A percentile compares a stretch with the other conserved stretches of the same genome.
These are phyloP conservation scores for Fusarium aywerte DNA, from an alignment of 2,329 filamentous ascomycete genomes.

Conservation along the genomic window DNA sequence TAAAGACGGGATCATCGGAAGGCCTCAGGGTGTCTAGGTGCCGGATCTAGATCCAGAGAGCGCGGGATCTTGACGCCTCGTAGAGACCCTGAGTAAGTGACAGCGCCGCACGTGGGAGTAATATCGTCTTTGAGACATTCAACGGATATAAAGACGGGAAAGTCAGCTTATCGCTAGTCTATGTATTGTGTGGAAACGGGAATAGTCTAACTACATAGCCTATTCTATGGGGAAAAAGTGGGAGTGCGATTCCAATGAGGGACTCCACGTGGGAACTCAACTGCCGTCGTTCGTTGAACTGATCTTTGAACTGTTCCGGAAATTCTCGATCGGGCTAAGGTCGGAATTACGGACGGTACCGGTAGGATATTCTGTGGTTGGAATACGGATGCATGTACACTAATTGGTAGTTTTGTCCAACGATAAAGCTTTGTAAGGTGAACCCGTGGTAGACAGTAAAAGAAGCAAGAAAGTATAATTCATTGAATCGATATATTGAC, in stretches of 20 bases:
- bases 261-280: slow-evolving; percentile 40
- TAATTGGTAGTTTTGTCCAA: background rate
- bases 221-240: slow-evolving; percentile 23
- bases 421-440: background rate
- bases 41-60: slow-evolving; percentile 10
- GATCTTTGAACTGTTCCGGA: background rate
- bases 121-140: slow-evolving; percentile 1
- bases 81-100: background rate
- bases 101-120: slow-evolving; percentile 26
- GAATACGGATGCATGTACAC: background rate
- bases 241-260: slow-evolving; percentile 38
- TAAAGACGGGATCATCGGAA: slow-evolving; percentile 15
- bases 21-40: slow-evolving; percentile 1
- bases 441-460: background rate
- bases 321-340: background rate
- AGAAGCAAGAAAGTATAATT: no score
- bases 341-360: background rate
- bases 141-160: slow-evolving; percentile 3
- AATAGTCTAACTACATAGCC: background rate
- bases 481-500: no score
- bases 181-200: background rate
- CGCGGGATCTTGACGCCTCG: background rate
- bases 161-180: background rate
- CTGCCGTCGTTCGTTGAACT: slow-evolving; percentile 27
- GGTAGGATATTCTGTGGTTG: background rate